phyloP scores from a whole-genome alignment of 1,284 basidiomycete genomes.

The Crepidotus sp. region DNA sequence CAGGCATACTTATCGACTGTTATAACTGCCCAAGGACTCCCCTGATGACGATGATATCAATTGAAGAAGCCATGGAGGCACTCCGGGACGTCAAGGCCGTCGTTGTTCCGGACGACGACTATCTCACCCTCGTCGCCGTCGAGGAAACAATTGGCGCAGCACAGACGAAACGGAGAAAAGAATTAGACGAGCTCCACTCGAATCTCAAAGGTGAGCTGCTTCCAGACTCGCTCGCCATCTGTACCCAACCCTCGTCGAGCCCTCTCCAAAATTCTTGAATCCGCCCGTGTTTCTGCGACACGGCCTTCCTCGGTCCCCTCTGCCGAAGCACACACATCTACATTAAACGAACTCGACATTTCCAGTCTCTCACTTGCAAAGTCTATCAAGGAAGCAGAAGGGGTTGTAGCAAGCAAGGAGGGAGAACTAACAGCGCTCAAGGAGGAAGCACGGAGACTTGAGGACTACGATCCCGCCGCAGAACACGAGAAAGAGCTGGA shows the following conservation, averaged over 20 bases:
- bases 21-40: too few species aligned
- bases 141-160: conserved; percentile 56
- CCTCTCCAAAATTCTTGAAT: conserved; percentile 56
- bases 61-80: conserved; percentile 32
- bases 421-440: conserved; percentile 58
- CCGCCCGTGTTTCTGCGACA: conserved; percentile 59
- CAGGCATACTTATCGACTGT: too few species aligned
- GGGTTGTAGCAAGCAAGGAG: conserved; percentile 54
- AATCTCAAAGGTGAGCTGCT: conserved; percentile 46
- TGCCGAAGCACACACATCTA: conserved; percentile 49
- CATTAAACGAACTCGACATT: conserved; percentile 56
- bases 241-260: conserved; percentile 30
- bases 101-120: conserved; percentile 69
- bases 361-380: conserved; percentile 61
- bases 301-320: conserved; percentile 61
- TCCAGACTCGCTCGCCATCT: neutral
- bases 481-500: conserved; percentile 62
- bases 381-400: conserved; percentile 64
- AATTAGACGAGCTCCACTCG: conserved; percentile 52
- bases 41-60: conserved; percentile 8
- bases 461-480: conserved; percentile 59
- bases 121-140: conserved; percentile 57
- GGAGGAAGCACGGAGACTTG: conserved; percentile 49
- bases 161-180: conserved; percentile 48
- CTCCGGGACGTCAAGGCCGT: conserved; percentile 59